A percentile compares a stretch with the other conserved stretches of the same genome.
phyloP scores from a whole-genome alignment of 2,329 filamentous ascomycete genomes.

The Leptodontidium sp. region DNA sequence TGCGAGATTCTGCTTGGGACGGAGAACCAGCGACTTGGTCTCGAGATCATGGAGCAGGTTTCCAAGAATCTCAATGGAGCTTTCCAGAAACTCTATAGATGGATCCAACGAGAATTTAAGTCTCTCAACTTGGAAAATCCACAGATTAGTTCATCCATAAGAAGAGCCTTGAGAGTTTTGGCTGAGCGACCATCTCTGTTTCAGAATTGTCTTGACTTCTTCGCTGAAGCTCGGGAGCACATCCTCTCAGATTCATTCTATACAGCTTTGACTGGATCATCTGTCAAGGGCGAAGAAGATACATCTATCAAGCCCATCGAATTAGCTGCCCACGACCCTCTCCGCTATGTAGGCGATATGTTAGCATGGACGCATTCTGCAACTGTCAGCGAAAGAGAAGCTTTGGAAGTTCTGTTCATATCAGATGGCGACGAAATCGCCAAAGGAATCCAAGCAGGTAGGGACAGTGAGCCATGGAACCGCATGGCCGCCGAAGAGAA shows the following conservation, averaged over 20 bases:
- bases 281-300: slow-evolving; percentile 64
- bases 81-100: slow-evolving; percentile 95
- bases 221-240: slow-evolving; percentile 87
- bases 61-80: slow-evolving; percentile 86
- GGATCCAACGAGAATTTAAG: slow-evolving; percentile 94
- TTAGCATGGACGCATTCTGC: slow-evolving; percentile 96
- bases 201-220: slow-evolving; percentile 91
- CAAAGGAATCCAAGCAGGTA: slow-evolving; percentile 79
- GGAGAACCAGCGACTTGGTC: slow-evolving; percentile 85
- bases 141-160: slow-evolving; percentile 85
- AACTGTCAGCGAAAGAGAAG: slow-evolving; percentile 91
- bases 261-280: slow-evolving; percentile 80
- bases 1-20: slow-evolving; percentile 89
- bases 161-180: slow-evolving; percentile 83
- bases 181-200: slow-evolving; percentile 91
- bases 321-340: slow-evolving; percentile 87
- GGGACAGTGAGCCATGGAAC: slow-evolving; percentile 86
- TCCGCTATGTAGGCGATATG: slow-evolving; percentile 96
- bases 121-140: slow-evolving; percentile 92
- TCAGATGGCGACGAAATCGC: slow-evolving; percentile 89
- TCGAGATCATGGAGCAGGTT: slow-evolving; percentile 91
- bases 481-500: slow-evolving; percentile 64
- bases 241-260: slow-evolving; percentile 91
- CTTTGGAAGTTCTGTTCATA: slow-evolving; percentile 89
- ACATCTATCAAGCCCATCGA: slow-evolving; percentile 86